phyloP scores from a whole-genome alignment of 306 rosid species.

The Dalbergia oliveri region DNA sequence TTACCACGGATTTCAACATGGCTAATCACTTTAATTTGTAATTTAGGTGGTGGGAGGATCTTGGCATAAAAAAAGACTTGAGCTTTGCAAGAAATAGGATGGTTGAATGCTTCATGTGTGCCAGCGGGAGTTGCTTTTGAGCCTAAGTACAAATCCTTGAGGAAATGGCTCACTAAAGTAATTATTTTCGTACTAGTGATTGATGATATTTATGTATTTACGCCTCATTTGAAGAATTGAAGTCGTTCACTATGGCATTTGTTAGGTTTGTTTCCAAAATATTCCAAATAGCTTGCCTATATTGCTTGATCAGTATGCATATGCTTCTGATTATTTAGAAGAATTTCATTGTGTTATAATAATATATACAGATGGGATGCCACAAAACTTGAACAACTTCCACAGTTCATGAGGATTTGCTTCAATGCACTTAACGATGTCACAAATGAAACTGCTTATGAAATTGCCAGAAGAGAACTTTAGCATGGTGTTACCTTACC shows the following conservation, averaged over 20 bases:
- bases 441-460: slow-evolving; percentile 61
- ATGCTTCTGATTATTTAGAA: neutral
- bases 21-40: neutral
- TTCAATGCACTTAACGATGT: slow-evolving; percentile 58
- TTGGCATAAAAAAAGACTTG: slow-evolving; percentile 53
- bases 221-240: slow-evolving; percentile 66
- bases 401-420: slow-evolving; percentile 63
- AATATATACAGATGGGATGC: slow-evolving; percentile 64
- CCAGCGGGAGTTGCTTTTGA: slow-evolving; percentile 61
- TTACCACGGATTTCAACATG: too few species aligned
- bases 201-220: slow-evolving; percentile 70
- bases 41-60: slow-evolving; percentile 78
- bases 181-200: slow-evolving; percentile 54
- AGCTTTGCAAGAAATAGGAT: slow-evolving; percentile 72
- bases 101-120: slow-evolving; percentile 73
- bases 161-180: slow-evolving; percentile 74
- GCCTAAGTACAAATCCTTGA: slow-evolving; percentile 47
- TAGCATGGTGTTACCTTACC: slow-evolving; percentile 46
- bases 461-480: slow-evolving; percentile 53
- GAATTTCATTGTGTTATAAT: neutral
- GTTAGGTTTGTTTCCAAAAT: slow-evolving; percentile 50
- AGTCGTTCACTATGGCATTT: slow-evolving; percentile 62
- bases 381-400: slow-evolving; percentile 52
- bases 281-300: neutral
- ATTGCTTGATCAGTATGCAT: too few species aligned